Conservation (phyloP, 2,329 filamentous ascomycete genomes). For the Fusarium pseudocircinatum region DNA sequence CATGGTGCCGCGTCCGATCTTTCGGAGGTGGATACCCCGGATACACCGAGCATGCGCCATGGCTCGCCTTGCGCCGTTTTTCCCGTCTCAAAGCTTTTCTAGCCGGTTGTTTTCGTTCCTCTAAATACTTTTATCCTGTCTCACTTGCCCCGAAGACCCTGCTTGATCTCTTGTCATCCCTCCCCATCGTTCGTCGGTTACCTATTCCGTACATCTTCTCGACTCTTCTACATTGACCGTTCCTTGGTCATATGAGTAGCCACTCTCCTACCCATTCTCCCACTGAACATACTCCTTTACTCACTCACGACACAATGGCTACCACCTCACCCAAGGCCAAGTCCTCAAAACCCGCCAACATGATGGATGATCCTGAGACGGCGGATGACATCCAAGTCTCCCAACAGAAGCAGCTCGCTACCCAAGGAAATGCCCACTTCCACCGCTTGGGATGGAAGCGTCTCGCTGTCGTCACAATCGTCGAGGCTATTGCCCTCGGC, state of each 20-base stretch:
- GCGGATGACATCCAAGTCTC: constrained; percentile 28
- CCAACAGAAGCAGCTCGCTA: constrained; percentile 32
- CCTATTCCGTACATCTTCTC: not conserved
- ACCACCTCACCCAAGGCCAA: constrained; percentile 9
- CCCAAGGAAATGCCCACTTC: constrained; percentile 32
- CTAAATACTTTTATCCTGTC: constrained; percentile 10
- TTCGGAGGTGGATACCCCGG: constrained; percentile 26
- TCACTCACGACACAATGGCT: constrained; percentile 7
- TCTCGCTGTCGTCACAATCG: constrained; percentile 33
- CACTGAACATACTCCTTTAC: constrained; percentile 13
- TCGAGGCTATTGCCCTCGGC: constrained; percentile 32
- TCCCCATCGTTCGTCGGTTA: not conserved
- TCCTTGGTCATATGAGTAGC: constrained; percentile 12
- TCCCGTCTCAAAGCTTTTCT: constrained; percentile 33
- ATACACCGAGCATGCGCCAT: constrained; percentile 26
- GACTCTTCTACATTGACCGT: not conserved
- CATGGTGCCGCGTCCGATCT: constrained; percentile 9
- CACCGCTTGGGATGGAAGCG: constrained; percentile 36
- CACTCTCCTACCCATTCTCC: constrained; percentile 1
- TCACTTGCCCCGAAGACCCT: not conserved
- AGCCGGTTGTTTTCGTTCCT: constrained; percentile 8
- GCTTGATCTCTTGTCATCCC: not conserved
- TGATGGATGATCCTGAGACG: constrained; percentile 24
- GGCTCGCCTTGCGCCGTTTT: constrained; percentile 7
- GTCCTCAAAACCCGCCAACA: constrained; percentile 12